Conservation (phyloP, 345 rosid species). For the Lepidium didymum region DNA sequence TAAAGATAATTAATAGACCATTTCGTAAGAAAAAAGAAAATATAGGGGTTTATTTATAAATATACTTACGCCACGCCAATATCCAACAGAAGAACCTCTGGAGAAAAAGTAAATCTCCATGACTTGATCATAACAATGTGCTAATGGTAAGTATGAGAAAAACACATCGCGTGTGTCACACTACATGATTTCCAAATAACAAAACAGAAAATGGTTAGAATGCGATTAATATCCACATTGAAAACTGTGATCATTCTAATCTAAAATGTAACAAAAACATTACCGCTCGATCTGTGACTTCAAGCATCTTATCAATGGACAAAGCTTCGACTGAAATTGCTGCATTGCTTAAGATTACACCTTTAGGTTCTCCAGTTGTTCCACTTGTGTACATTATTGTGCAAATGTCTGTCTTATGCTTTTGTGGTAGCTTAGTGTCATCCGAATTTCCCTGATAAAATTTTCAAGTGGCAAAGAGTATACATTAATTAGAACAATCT, state of each 20-base stretch:
- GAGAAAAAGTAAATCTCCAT: constrained; percentile 73
- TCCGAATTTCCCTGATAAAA: constrained; percentile 50
- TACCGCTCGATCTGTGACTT: constrained; percentile 61
- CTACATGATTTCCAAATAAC: constrained; percentile 30
- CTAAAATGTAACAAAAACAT: not conserved
- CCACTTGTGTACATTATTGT: constrained; percentile 98
- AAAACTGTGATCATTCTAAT: no score
- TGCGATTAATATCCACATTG: no score
- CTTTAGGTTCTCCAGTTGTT: constrained; percentile 98
- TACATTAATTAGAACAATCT: no score
- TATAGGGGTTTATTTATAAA: not conserved
- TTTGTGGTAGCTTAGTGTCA: constrained; percentile 49
- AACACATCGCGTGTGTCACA: constrained; percentile 63
- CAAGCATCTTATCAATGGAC: constrained; percentile 62
- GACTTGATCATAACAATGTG: constrained; percentile 83
- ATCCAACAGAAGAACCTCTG: constrained; percentile 77
- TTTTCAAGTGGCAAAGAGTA: not conserved
- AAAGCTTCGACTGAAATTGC: constrained; percentile 66
- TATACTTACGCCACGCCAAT: constrained; percentile 73
- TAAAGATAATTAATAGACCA: not conserved
- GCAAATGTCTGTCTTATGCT: constrained; percentile 62
- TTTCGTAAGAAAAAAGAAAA: not conserved
- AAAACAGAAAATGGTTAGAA: no score
- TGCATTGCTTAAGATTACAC: constrained; percentile 62
- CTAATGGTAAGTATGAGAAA: constrained; percentile 93